phyloP scores from a whole-genome alignment of 495 filamentous ascomycete species.

The Schizothecium vesticola region DNA sequence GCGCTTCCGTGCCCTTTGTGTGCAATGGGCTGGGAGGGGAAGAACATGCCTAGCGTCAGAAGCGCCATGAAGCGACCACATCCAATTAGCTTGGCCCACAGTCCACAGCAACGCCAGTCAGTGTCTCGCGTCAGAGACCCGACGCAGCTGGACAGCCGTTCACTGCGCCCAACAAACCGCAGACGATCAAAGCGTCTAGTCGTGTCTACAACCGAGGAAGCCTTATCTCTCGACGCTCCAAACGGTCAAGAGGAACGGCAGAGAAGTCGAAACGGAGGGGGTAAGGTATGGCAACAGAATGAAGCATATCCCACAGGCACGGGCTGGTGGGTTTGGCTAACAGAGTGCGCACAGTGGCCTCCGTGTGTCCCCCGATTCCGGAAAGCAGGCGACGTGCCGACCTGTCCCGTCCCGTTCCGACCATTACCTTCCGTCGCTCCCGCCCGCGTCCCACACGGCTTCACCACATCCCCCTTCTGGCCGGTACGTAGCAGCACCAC shows the following conservation, averaged over 20 bases:
- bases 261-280: conserved; percentile 4
- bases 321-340: conserved; percentile 8
- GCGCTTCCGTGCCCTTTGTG: background rate
- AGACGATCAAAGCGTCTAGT: conserved; percentile 4
- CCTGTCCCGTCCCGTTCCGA: background rate
- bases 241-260: background rate
- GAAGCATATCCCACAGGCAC: conserved; percentile 3
- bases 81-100: conserved; percentile 9
- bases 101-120: background rate
- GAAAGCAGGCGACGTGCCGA: conserved; percentile 7
- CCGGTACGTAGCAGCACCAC: too few relatives aligned
- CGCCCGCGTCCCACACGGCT: background rate
- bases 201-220: conserved; percentile 4
- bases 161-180: background rate
- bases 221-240: conserved; percentile 6
- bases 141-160: conserved; percentile 2
- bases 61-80: conserved; percentile 4
- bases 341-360: too few relatives aligned
- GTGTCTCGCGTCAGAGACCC: conserved; percentile 2
- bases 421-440: background rate
- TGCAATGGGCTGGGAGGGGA: background rate
- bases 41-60: background rate
- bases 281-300: conserved; percentile 6
- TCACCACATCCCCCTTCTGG: too few relatives aligned
- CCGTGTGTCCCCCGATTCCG: conserved; percentile 3